Base-by-base conservation (phyloP, 768 basidiomycete species). In the Mycena haematopus region DNA sequence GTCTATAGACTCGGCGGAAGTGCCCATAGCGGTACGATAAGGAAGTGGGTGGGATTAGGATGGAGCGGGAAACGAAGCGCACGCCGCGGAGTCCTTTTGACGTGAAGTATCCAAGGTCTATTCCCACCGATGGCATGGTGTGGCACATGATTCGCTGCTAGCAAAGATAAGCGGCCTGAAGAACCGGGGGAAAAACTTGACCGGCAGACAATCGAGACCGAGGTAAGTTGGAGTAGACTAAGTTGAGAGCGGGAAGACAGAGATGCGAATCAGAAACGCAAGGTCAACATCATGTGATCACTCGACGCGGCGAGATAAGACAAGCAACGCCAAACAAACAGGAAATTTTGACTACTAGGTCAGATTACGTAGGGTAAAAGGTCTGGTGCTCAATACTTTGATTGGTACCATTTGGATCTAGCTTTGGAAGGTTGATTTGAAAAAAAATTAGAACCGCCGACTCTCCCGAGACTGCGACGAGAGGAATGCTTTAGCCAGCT, bases 1-100 rank as follows among this genome's bases (percentile, higher is more conserved):
- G 10, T 57, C 46, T 8, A 31, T n/a, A 25, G 24, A 38, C 24
- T 47, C 45, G 9, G 24, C 42, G 10, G 29, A 33, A 10, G 33
- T 49, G 46, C 56, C 47, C 56, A 57, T 57, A 29, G 55, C 46
- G 44, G 55, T 45, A 56, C n/a, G 55, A 56, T 54, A 54, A 44
- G 27, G 24, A 27, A 8, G 24, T 40, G 52, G 36, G 24, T 40
- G 40, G 36, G 24, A 35, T 3, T 10, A 51, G 50, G 10, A 31
- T 19, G 50, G 50, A 10, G 19, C 29, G 21, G 3, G 22, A n/a
- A n/a, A 22, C 31, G 33, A 22, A 33, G 46, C 46, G 15, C 9
- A 8, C 2, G 13, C 1, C n/a, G n/a, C n/a, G n/a, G n/a, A n/a
- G n/a, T 51, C n/a, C 49, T 25, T 2, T 51, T 21, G 50, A 15